Evolutionary conservation across 2,329 filamentous ascomycete genomes (phyloP).

Genomic region (Microdochium bolleyi): DNA sequence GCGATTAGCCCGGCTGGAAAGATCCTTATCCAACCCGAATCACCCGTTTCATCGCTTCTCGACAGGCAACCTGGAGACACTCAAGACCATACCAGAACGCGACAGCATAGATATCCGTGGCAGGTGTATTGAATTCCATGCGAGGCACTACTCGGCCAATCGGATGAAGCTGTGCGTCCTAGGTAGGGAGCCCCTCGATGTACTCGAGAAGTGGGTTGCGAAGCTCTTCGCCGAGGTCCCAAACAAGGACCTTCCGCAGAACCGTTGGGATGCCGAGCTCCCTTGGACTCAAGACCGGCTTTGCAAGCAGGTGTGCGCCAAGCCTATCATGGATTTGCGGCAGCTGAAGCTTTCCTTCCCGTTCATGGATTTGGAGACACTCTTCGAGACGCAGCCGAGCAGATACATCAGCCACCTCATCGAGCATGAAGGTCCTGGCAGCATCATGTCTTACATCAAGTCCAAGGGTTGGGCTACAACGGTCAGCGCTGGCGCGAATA

Average conservation of each 20-base stretch:
- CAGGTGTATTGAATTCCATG: conserved; percentile 89
- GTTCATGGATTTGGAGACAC: conserved; percentile 73
- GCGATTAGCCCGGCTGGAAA: conserved; percentile 81
- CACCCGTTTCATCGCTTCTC: conserved; percentile 91
- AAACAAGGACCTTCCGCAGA: conserved; percentile 68
- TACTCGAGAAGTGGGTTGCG: conserved; percentile 74
- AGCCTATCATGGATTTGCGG: conserved; percentile 83
- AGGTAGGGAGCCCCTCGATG: conserved; percentile 73
- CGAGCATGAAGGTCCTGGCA: conserved; percentile 87
- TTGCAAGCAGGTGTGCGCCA: conserved; percentile 70
- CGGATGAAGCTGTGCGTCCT: conserved; percentile 87
- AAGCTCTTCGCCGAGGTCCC: conserved; percentile 75
- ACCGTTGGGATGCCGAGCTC: conserved; percentile 43
- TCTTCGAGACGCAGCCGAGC: conserved; percentile 75
- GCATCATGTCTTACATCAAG: conserved; percentile 85
- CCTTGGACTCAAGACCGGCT: conserved; percentile 42
- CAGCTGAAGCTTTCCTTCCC: conserved; percentile 76
- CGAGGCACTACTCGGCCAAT: conserved; percentile 85
- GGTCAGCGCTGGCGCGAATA: conserved; percentile 67
- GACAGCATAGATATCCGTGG: conserved; percentile 77
- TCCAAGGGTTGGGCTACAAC: conserved; percentile 84
- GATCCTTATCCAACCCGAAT: conserved; percentile 76
- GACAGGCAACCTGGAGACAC: conserved; percentile 78
- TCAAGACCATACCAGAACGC: conserved; percentile 75
- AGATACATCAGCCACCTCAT: conserved; percentile 84